Base-by-base conservation (phyloP, 768 basidiomycete genomes). In the Pleurotus tuber-regium region DNA sequence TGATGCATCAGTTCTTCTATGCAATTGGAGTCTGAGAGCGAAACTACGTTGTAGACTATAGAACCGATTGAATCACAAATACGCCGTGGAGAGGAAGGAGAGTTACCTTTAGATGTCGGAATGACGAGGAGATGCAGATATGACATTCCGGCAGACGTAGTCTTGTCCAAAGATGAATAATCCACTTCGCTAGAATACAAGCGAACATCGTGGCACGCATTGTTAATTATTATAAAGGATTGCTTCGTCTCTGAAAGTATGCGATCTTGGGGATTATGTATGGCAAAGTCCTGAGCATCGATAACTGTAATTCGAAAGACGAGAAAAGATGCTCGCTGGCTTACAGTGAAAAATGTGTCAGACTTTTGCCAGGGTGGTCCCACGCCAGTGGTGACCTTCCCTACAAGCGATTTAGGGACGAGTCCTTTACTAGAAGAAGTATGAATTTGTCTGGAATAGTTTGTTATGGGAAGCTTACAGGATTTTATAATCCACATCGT, bases 341-440 rank as follows among this genome's bases (percentile, higher is more conserved):
- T 2, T 38, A 47, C 46, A 10, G 46, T 47, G 21, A 47, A 47
- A 33, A 47, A 35, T n/a, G 46, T 47, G 31, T 47, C 46, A 10
- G 46, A 47, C 19, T 31, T 47, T 23, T 18, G n/a, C 46, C 46
- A 47, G 9, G 46, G 29, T 0, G 25, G 14, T 0, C 46, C 46
- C 7, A 47, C 16, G 4, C 46, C 46, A 14, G n/a, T 47, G 8
- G 46, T 33, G n/a, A 35, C 16, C 30, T 47, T n/a, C 9, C 46
- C 46, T 3, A 47, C 30, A 9, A 47, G 46, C 1, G 14, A 10
- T 33, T 8, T n/a, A 4, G 46, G 46, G 19, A 47, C 25, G 8
- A 47, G 31, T 14, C 46, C 46, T 23, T 30, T 31, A 11, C 46
- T 47, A 36, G n/a, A 36, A n/a, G n/a, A n/a, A 36, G n/a, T n/a